A percentile compares a stretch with the other conserved stretches of the same genome.
Conservation (phyloP, 495 filamentous ascomycete species). For the Penicillium psychrofluorescens region DNA sequence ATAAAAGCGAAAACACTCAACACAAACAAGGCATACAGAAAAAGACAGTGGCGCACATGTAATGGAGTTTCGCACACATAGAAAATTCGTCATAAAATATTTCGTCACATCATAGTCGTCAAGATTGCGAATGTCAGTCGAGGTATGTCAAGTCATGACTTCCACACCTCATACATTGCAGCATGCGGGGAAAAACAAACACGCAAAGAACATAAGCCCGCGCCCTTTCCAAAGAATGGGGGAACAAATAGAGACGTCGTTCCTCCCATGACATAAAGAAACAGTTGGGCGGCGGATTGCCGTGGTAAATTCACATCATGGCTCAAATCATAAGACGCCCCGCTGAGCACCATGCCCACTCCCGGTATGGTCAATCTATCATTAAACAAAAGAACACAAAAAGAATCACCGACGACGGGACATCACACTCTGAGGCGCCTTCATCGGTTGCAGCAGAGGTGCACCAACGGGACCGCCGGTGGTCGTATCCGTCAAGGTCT, state of each 20-base stretch:
- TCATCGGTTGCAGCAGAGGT: constrained; percentile 37
- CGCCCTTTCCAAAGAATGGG: too few relatives aligned
- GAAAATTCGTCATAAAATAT: constrained; percentile 33
- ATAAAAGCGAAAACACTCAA: constrained; percentile 2
- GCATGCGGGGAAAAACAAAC: too few relatives aligned
- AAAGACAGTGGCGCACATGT: constrained; percentile 8
- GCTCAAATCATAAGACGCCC: too few relatives aligned
- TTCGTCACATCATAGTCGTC: constrained; percentile 46
- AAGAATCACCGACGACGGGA: constrained; percentile 28
- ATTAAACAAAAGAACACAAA: not conserved
- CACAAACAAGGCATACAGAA: constrained; percentile 4
- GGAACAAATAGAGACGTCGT: too few relatives aligned
- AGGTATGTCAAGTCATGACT: too few relatives aligned
- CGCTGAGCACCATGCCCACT: too few relatives aligned
- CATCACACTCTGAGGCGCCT: constrained; percentile 29
- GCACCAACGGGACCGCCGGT: constrained; percentile 38
- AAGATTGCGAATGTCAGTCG: constrained; percentile 11
- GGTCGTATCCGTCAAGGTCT: constrained; percentile 61
- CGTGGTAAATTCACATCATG: too few relatives aligned
- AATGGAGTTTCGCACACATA: constrained; percentile 13
- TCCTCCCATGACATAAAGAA: too few relatives aligned
- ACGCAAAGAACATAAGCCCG: too few relatives aligned
- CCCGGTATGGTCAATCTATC: constrained; percentile 1
- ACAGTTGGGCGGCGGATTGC: too few relatives aligned
- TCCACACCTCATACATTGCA: too few relatives aligned